Conservation (phyloP, 495 filamentous ascomycete genomes). For the Bacidia rubella region DNA sequence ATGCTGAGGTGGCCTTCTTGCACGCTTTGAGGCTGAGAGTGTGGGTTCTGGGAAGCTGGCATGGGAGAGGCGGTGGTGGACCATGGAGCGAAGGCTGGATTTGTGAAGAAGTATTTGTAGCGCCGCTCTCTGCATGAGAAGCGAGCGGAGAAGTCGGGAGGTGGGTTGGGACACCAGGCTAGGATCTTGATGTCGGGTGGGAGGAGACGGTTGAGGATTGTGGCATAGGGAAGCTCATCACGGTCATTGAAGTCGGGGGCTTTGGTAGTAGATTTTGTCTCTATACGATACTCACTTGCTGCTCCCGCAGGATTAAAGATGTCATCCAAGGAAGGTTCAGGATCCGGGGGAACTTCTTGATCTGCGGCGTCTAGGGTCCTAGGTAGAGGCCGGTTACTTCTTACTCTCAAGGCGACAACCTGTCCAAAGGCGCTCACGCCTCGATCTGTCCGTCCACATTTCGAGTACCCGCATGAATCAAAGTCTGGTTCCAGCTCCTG, state of each 20-base stretch:
- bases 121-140: constrained; percentile 80
- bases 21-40: constrained; percentile 21
- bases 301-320: constrained; percentile 15
- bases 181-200: constrained; percentile 80
- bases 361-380: background rate
- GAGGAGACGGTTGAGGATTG: constrained; percentile 70
- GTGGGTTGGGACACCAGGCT: constrained; percentile 81
- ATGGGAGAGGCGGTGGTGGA: constrained; percentile 10
- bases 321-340: constrained; percentile 5
- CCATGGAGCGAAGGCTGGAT: constrained; percentile 66
- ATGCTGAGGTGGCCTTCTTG: constrained; percentile 59
- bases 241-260: constrained; percentile 45
- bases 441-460: constrained; percentile 83
- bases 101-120: constrained; percentile 95
- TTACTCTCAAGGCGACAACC: constrained; percentile 68
- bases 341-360: background rate
- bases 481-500: constrained; percentile 44
- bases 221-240: constrained; percentile 74
- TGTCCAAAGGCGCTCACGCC: constrained; percentile 97
- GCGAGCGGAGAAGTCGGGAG: constrained; percentile 72
- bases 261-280: too few species aligned
- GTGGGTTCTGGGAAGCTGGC: constrained; percentile 12
- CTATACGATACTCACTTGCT: background rate
- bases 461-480: constrained; percentile 74
- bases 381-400: constrained; percentile 57